These are phyloP conservation scores for Besnoitia besnoiti DNA, from an alignment of 169 alveolate species.

Conservation along the genomic window DNA sequence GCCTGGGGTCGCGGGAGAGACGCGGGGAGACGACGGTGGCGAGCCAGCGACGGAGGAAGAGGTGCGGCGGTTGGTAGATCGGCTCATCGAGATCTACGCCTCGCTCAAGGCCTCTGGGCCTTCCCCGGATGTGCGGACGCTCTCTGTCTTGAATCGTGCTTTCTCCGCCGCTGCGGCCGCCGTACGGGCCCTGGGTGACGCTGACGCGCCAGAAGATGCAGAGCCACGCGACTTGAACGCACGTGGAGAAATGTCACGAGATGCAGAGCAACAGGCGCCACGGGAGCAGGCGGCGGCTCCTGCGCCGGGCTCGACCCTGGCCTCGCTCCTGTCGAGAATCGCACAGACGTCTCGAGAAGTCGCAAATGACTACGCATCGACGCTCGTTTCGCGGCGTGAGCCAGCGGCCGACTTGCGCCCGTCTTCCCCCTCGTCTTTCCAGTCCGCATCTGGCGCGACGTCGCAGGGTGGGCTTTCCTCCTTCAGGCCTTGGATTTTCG, in stretches of 20 bases:
- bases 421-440: background rate
- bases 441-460: no score
- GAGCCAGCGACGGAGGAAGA: background rate
- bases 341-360: background rate
- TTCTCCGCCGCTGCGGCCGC: slow-evolving; percentile 17
- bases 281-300: background rate
- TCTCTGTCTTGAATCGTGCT: background rate
- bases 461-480: background rate
- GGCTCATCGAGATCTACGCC: background rate
- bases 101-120: background rate
- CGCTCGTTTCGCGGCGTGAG: background rate
- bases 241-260: background rate
- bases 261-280: background rate
- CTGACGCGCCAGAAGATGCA: background rate
- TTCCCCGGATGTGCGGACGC: background rate
- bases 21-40: background rate
- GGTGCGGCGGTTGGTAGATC: background rate
- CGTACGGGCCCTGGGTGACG: background rate
- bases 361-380: background rate
- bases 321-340: background rate
- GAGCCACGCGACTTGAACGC: background rate
- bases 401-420: background rate
- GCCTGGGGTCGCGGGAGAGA: background rate
- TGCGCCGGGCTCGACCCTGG: background rate
- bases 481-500: slow-evolving; percentile 26